A percentile compares a stretch with the other conserved stretches of the same genome.
These are phyloP conservation scores for Ceratocystiopsis minuta DNA, from an alignment of 2,329 filamentous ascomycete species.

Conservation along the genomic window DNA sequence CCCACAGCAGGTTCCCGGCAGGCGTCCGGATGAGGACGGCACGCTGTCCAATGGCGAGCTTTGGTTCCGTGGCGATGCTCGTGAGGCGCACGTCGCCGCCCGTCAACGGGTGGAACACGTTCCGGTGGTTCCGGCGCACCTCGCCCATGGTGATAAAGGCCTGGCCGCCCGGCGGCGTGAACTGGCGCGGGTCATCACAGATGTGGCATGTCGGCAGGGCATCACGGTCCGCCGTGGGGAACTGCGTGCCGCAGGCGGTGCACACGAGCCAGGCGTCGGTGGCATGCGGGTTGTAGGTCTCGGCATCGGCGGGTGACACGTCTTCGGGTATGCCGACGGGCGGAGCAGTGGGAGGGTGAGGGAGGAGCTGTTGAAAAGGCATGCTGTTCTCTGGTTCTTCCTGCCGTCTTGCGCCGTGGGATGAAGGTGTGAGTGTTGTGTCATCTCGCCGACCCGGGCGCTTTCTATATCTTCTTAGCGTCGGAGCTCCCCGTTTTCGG, in stretches of 20 bases:
- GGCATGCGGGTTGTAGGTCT: constrained; percentile 4
- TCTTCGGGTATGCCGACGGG: too few species aligned
- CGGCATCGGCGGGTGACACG: too few species aligned
- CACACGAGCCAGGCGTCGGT: constrained; percentile 33
- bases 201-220: constrained; percentile 43
- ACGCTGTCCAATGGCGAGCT: constrained; percentile 59
- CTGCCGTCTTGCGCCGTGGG: too few species aligned
- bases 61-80: constrained; percentile 31
- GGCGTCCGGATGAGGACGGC: constrained; percentile 49
- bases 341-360: too few species aligned
- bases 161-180: constrained; percentile 45
- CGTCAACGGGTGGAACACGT: constrained; percentile 31
- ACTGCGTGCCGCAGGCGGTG: constrained; percentile 54
- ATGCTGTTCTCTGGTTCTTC: too few species aligned
- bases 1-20: constrained; percentile 60
- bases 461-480: too few species aligned
- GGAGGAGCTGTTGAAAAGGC: too few species aligned
- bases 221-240: constrained; percentile 29
- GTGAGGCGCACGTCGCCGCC: constrained; percentile 24
- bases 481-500: too few species aligned
- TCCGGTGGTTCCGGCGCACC: constrained; percentile 27
- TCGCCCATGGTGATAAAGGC: constrained; percentile 42
- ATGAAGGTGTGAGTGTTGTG: too few species aligned
- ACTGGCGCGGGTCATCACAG: constrained; percentile 59
- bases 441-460: too few species aligned